Conservation (phyloP, 345 rosid species). For the Salix koriyanagi region DNA sequence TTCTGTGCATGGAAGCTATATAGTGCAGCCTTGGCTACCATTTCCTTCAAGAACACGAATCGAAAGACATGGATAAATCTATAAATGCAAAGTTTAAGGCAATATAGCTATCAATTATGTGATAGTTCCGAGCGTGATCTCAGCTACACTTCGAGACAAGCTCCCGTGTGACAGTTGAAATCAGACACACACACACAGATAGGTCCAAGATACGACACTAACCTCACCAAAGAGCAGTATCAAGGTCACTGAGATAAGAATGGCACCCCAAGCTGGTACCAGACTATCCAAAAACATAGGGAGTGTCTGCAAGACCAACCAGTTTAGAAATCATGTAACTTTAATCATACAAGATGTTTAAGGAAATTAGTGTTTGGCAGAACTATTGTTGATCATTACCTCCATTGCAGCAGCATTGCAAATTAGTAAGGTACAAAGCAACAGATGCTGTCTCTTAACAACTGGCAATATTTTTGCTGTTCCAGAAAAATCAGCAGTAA, state of each 20-base stretch:
- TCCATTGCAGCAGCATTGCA: slow-evolving; percentile 99
- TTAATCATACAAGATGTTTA: background rate
- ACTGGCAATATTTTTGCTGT: slow-evolving; percentile 87
- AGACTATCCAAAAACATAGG: slow-evolving; percentile 81
- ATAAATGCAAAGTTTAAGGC: too few relatives aligned
- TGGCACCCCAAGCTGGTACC: slow-evolving; percentile 81
- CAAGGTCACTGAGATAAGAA: slow-evolving; percentile 83
- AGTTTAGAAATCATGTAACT: too few relatives aligned
- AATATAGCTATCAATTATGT: too few relatives aligned
- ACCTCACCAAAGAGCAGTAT: slow-evolving; percentile 97
- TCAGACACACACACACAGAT: too few relatives aligned
- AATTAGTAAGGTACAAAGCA: slow-evolving; percentile 76
- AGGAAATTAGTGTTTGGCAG: background rate
- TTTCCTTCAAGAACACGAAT: background rate
- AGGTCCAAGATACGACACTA: background rate
- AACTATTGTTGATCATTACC: slow-evolving; percentile 35
- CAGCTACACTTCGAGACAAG: too few relatives aligned
- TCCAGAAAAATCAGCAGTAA: background rate
- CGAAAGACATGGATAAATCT: too few relatives aligned
- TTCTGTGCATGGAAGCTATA: too few relatives aligned
- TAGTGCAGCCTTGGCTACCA: background rate
- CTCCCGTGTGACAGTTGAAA: too few relatives aligned
- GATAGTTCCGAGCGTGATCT: too few relatives aligned
- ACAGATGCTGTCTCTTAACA: slow-evolving; percentile 76
- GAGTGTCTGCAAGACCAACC: slow-evolving; percentile 50